Conservation (phyloP, 345 rosid genomes). For the Viola odorata region DNA sequence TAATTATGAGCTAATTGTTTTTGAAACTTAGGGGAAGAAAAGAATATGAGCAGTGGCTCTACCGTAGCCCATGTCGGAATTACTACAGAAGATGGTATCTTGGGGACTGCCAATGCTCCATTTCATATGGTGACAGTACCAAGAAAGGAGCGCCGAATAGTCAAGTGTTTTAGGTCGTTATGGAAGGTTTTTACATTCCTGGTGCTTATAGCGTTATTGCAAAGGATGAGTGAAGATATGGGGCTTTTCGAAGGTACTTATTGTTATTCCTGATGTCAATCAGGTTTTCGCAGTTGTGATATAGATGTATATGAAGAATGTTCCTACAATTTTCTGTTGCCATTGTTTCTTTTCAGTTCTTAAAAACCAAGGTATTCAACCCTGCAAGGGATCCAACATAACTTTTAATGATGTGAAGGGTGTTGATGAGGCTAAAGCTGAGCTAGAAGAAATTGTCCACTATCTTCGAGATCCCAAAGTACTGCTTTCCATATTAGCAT, state of each 20-base stretch:
- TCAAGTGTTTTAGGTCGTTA: conserved; percentile 62
- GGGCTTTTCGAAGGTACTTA: conserved; percentile 79
- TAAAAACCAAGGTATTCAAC: conserved; percentile 72
- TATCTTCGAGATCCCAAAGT: conserved; percentile 98
- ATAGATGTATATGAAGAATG: no score
- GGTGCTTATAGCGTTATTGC: conserved; percentile 71
- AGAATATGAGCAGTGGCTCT: no score
- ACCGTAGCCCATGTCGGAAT: conserved; percentile 41
- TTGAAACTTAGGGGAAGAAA: no score
- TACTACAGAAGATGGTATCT: conserved; percentile 52
- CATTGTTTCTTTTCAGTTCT: conserved; percentile 4
- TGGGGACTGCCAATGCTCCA: conserved; percentile 82
- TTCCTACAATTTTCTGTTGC: neutral
- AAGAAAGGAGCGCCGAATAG: conserved; percentile 75
- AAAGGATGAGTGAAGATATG: conserved; percentile 76
- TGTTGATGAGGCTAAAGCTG: conserved; percentile 96
- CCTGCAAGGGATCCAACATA: conserved; percentile 81
- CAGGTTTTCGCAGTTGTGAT: no score
- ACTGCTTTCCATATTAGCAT: neutral
- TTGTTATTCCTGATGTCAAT: neutral
- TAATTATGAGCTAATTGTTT: no score
- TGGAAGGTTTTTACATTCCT: no score
- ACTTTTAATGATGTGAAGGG: conserved; percentile 93
- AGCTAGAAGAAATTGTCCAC: conserved; percentile 93
- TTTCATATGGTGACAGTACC: conserved; percentile 59